phyloP scores from a whole-genome alignment of 129 eudicot genomes.

The Lonicera japonica region DNA sequence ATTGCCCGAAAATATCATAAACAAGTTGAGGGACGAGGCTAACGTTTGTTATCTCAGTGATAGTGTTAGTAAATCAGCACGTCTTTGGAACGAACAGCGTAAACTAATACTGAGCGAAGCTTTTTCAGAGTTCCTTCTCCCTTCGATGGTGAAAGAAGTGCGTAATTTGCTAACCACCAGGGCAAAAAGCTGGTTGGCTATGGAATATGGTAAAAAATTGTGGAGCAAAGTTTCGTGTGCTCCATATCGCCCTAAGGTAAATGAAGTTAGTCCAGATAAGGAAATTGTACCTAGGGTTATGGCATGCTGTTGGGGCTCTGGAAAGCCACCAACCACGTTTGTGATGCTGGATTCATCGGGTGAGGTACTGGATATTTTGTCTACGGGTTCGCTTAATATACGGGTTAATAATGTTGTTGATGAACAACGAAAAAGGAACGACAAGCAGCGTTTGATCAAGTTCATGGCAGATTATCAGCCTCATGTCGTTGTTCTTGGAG shows the following conservation, averaged over 20 bases:
- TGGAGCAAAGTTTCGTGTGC: background rate
- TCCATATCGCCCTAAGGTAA: background rate
- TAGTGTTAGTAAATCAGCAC: background rate
- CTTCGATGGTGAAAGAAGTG: constrained; percentile 1
- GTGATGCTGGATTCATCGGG: background rate
- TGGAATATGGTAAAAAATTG: background rate
- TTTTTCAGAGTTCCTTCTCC: background rate
- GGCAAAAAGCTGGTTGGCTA: background rate
- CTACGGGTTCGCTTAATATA: background rate
- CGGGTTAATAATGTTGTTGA: background rate
- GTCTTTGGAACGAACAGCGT: constrained; percentile 1
- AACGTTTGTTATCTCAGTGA: background rate
- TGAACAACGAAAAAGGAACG: background rate
- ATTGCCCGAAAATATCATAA: background rate
- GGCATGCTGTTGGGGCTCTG: background rate
- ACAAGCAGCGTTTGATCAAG: background rate
- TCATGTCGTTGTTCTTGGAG: background rate
- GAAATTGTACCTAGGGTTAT: background rate
- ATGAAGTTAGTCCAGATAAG: background rate
- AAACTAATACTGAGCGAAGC: background rate
- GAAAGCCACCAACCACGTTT: background rate
- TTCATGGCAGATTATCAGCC: background rate
- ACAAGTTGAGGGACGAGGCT: background rate
- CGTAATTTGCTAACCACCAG: background rate
- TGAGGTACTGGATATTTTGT: background rate